Evolutionary conservation across 139 green algal species (phyloP).

Genomic region (Tetradesmus lagerheimii): DNA sequence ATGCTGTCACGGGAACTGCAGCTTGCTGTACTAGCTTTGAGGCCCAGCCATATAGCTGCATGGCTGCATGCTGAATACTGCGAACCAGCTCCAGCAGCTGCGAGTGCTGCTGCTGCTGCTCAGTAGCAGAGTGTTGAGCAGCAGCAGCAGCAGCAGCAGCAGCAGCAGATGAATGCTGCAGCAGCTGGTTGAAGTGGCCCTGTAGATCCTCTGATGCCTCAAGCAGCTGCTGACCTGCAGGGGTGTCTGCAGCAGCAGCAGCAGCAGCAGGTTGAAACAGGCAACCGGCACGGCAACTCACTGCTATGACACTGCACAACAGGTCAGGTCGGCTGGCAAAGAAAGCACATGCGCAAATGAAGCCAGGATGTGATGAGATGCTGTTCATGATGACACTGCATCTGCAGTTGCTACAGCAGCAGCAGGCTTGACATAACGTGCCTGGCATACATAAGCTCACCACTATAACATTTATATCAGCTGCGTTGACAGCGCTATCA

Average conservation of each 20-base stretch:
- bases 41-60: neutral
- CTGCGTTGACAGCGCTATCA: no score
- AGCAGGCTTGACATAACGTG: no score
- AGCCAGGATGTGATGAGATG: no score
- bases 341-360: no score
- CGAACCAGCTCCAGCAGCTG: neutral
- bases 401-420: no score
- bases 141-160: neutral
- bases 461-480: no score
- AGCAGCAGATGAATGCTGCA: neutral
- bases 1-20: neutral
- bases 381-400: no score
- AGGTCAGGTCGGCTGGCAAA: no score
- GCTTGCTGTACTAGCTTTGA: neutral
- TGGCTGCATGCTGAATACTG: neutral
- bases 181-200: neutral
- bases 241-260: slow-evolving; percentile 33
- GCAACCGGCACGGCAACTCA: no score
- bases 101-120: slow-evolving; percentile 10
- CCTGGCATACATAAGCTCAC: no score
- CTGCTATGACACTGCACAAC: no score
- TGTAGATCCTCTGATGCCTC: neutral
- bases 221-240: neutral
- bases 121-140: neutral
- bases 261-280: no score